A percentile compares a stretch with the other conserved stretches of the same genome.
phyloP scores from a whole-genome alignment of 148 eudicot species.

The Silene conica region DNA sequence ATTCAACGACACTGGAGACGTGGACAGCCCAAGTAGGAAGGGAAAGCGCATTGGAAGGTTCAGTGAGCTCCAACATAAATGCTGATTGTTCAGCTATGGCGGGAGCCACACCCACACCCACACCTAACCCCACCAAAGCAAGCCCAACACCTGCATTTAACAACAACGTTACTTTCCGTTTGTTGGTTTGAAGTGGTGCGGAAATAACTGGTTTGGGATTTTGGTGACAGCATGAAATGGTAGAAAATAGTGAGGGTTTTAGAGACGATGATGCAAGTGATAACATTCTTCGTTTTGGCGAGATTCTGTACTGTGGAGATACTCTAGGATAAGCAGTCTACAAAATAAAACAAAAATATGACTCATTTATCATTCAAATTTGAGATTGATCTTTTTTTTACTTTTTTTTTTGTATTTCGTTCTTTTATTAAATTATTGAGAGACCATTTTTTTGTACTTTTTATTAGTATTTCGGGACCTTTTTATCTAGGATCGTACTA shows the following conservation, averaged over 20 bases:
- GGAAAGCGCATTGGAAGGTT: slow-evolving; percentile 90
- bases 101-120: no score
- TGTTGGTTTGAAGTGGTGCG: slow-evolving; percentile 19
- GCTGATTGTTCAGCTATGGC: slow-evolving; percentile 44
- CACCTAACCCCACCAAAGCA: slow-evolving; percentile 45
- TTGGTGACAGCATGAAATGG: slow-evolving; percentile 21
- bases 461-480: no score
- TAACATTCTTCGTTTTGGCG: slow-evolving; percentile 5
- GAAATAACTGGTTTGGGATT: slow-evolving; percentile 18
- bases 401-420: no score
- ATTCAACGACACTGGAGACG: slow-evolving; percentile 90
- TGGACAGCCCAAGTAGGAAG: slow-evolving; percentile 93
- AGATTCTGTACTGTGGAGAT: neutral
- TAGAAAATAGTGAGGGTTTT: slow-evolving; percentile 14
- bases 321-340: no score
- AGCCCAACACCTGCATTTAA: slow-evolving; percentile 47
- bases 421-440: no score
- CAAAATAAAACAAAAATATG: no score
- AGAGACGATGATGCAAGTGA: slow-evolving; percentile 3
- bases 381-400: no score
- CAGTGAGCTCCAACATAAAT: slow-evolving; percentile 46
- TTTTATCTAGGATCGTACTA: no score
- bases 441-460: no score
- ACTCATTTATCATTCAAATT: no score
- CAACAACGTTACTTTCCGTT: slow-evolving; percentile 32